Conservation (phyloP, 441 rosid species). For the Gossypium schwendimanii region DNA sequence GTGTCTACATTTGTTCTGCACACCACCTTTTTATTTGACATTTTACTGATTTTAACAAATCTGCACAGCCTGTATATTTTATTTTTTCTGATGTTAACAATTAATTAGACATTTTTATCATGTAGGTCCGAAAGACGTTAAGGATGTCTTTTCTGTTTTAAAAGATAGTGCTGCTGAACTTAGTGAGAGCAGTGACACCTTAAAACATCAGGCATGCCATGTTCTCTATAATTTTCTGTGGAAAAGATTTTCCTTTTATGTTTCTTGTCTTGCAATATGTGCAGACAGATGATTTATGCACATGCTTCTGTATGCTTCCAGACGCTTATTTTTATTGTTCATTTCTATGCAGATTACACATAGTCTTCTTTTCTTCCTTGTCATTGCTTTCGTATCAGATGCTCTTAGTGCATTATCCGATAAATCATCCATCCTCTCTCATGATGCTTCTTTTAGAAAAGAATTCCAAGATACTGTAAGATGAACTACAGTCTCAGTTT, state of each 20-base stretch:
- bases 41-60: not conserved
- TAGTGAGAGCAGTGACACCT: conserved; percentile 39
- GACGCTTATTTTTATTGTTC: conserved; percentile 7
- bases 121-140: conserved; percentile 79
- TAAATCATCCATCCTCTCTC: conserved; percentile 67
- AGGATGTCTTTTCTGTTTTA: conserved; percentile 58
- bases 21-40: not conserved
- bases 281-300: not conserved
- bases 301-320: not conserved
- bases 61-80: not conserved
- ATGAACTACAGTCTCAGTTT: conserved; percentile 15
- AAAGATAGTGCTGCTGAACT: conserved; percentile 67
- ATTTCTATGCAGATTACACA: conserved; percentile 64
- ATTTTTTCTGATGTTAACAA: not conserved
- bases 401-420: conserved; percentile 79
- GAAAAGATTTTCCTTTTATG: not conserved
- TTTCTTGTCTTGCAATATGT: not conserved
- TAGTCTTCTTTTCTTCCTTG: conserved; percentile 72
- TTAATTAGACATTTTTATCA: not conserved
- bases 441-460: conserved; percentile 68
- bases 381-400: conserved; percentile 82
- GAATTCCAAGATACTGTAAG: conserved; percentile 92
- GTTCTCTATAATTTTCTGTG: not conserved
- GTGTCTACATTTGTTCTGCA: not conserved
- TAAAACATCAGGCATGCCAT: conserved; percentile 67